phyloP scores from a whole-genome alignment of 352 stramenopile genomes.

The Pythium phragmitis region DNA sequence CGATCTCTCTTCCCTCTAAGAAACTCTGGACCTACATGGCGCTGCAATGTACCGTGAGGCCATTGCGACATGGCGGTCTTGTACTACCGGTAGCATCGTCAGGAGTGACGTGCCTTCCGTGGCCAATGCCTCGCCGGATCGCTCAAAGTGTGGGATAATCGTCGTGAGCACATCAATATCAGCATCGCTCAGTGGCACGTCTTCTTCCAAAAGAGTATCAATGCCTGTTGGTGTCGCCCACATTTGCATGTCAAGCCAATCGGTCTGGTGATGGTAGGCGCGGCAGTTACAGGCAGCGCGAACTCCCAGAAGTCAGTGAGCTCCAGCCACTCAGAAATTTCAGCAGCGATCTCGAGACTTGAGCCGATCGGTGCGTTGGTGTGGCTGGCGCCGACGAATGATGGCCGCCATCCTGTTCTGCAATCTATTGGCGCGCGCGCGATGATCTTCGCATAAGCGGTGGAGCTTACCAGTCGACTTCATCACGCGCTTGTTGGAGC shows the following conservation, averaged over 20 bases:
- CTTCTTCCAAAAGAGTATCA: not conserved
- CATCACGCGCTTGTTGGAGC: conserved; percentile 23
- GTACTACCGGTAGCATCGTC: conserved; percentile 3
- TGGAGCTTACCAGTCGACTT: conserved; percentile 28
- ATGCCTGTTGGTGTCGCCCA: conserved; percentile 11
- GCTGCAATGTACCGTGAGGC: too few species aligned
- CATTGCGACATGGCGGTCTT: too few species aligned
- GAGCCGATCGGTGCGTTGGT: not conserved
- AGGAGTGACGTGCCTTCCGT: conserved; percentile 15
- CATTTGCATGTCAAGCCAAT: not conserved
- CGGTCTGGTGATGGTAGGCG: not conserved
- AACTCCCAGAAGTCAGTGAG: too few species aligned
- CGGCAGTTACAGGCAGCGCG: too few species aligned
- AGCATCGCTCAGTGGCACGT: conserved; percentile 8
- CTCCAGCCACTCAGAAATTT: too few species aligned
- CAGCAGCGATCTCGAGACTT: too few species aligned
- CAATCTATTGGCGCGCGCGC: conserved; percentile 13
- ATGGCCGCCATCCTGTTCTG: conserved; percentile 19
- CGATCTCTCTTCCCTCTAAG: too few species aligned
- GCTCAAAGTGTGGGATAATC: conserved; percentile 11
- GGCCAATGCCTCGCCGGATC: not conserved
- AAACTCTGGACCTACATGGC: too few species aligned
- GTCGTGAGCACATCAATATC: conserved; percentile 18
- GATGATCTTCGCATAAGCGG: conserved; percentile 19
- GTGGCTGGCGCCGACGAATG: not conserved